A percentile compares a stretch with the other conserved stretches of the same genome.
phyloP scores from a whole-genome alignment of 2,329 filamentous ascomycete species.

The Cladosporium sp. region DNA sequence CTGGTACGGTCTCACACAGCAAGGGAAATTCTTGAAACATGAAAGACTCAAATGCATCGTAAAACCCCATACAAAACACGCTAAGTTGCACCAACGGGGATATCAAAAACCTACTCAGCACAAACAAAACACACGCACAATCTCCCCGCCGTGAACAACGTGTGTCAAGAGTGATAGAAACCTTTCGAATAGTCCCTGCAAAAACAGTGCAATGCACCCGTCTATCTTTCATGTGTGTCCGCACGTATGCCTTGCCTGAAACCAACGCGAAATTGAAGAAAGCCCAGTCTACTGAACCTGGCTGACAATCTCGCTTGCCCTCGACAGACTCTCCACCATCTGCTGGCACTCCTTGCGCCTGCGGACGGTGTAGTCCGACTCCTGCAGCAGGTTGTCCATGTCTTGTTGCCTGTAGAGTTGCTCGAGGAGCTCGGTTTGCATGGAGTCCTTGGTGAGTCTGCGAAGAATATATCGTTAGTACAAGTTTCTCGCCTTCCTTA shows the following conservation, averaged over 20 bases:
- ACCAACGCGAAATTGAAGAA: background rate
- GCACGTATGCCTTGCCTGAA: background rate
- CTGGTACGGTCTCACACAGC: background rate
- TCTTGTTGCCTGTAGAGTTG: constrained; percentile 94
- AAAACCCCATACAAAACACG: background rate
- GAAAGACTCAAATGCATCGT: background rate
- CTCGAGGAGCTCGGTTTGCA: constrained; percentile 95
- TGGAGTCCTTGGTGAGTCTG: constrained; percentile 94
- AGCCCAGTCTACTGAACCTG: constrained; percentile 57
- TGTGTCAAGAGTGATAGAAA: background rate
- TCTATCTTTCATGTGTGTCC: constrained; percentile 5
- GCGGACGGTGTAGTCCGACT: constrained; percentile 94
- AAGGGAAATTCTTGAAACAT: background rate
- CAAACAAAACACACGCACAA: background rate
- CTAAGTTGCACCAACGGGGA: background rate
- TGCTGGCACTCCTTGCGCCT: constrained; percentile 97
- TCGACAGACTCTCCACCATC: constrained; percentile 92
- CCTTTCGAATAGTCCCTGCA: background rate
- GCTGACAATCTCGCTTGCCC: constrained; percentile 95
- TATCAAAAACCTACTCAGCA: background rate
- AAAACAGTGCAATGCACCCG: constrained; percentile 2
- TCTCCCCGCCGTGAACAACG: background rate
- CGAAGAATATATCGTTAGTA: background rate
- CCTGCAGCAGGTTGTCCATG: constrained; percentile 91
- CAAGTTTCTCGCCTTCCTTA: background rate